Conservation (phyloP, 805 yeast genomes). For the Metschnikowia proteae region DNA sequence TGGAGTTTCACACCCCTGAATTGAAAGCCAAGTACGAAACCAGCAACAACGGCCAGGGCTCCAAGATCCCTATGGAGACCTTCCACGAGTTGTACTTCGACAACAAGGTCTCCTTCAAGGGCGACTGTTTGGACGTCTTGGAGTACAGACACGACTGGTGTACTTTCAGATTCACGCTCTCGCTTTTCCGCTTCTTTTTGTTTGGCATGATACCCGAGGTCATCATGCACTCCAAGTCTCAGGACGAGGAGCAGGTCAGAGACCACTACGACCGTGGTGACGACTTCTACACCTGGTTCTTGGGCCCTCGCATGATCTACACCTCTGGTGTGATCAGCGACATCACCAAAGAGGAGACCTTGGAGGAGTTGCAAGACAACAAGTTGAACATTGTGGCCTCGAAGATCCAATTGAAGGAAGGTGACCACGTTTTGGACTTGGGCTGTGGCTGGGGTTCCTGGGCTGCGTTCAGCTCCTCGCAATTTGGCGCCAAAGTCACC, state of each 20-base stretch:
- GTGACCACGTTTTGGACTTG: conserved; percentile 74
- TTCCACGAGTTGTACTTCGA: conserved; percentile 86
- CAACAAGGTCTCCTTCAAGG: conserved; percentile 80
- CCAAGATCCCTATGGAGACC: conserved; percentile 87
- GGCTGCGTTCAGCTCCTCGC: conserved; percentile 76
- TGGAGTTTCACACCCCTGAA: conserved; percentile 75
- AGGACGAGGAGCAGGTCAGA: conserved; percentile 94
- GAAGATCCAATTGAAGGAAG: conserved; percentile 68
- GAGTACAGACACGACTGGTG: conserved; percentile 94
- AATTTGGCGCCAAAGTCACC: conserved; percentile 81
- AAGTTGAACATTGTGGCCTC: conserved; percentile 84
- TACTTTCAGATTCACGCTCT: conserved; percentile 68
- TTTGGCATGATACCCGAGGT: conserved; percentile 92
- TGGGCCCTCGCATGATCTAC: conserved; percentile 92
- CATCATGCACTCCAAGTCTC: conserved; percentile 85
- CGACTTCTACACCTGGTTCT: conserved; percentile 89
- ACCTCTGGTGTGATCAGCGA: conserved; percentile 83
- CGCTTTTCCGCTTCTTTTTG: conserved; percentile 74
- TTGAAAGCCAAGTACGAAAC: conserved; percentile 58
- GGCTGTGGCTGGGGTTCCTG: conserved; percentile 98
- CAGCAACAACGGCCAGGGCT: conserved; percentile 52
- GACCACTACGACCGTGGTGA: conserved; percentile 96
- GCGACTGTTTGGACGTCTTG: conserved; percentile 77
- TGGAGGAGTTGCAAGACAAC: conserved; percentile 83
- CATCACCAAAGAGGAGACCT: conserved; percentile 64